Evolutionary conservation across 495 filamentous ascomycete species (phyloP).

Genomic region (Physcia stellaris): DNA sequence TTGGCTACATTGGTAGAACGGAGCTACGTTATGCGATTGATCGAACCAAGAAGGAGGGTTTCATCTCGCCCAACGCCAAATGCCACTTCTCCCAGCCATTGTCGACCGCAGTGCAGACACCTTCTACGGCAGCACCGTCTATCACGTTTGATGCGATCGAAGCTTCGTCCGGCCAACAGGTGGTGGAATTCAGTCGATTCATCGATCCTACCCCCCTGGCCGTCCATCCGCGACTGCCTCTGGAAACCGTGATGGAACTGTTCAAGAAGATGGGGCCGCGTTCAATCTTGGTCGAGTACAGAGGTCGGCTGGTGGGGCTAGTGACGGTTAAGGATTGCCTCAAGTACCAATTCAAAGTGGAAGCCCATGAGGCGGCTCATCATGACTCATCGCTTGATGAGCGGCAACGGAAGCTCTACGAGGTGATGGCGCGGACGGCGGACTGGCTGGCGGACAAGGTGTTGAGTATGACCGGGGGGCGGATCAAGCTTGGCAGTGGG

Average conservation of each 20-base stretch:
- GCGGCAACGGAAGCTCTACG: slow-evolving; percentile 58
- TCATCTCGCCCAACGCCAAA: slow-evolving; percentile 50
- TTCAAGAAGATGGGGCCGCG: slow-evolving; percentile 97
- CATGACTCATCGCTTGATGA: slow-evolving; percentile 24
- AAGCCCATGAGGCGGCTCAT: slow-evolving; percentile 68
- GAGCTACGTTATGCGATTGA: slow-evolving; percentile 91
- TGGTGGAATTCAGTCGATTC: slow-evolving; percentile 75
- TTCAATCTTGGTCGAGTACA: slow-evolving; percentile 85
- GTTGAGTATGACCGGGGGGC: slow-evolving; percentile 32
- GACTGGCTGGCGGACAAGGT: slow-evolving; percentile 41
- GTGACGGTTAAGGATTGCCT: slow-evolving; percentile 96
- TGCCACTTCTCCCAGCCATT: slow-evolving; percentile 69
- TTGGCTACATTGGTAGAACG: slow-evolving; percentile 91
- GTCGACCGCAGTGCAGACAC: slow-evolving; percentile 24
- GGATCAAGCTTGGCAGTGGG: slow-evolving; percentile 13
- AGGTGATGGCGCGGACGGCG: slow-evolving; percentile 41
- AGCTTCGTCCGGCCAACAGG: slow-evolving; percentile 37
- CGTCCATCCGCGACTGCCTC: slow-evolving; percentile 78
- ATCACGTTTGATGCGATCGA: slow-evolving; percentile 54
- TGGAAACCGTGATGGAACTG: slow-evolving; percentile 97
- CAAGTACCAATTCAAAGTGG: slow-evolving; percentile 94
- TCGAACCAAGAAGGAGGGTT: slow-evolving; percentile 61
- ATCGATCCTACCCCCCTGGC: slow-evolving; percentile 84
- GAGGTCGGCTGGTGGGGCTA: slow-evolving; percentile 65
- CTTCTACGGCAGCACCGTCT: slow-evolving; percentile 25